Evolutionary conservation across 306 rosid genomes (phyloP).

Genomic region (Prunus campanulata): DNA sequence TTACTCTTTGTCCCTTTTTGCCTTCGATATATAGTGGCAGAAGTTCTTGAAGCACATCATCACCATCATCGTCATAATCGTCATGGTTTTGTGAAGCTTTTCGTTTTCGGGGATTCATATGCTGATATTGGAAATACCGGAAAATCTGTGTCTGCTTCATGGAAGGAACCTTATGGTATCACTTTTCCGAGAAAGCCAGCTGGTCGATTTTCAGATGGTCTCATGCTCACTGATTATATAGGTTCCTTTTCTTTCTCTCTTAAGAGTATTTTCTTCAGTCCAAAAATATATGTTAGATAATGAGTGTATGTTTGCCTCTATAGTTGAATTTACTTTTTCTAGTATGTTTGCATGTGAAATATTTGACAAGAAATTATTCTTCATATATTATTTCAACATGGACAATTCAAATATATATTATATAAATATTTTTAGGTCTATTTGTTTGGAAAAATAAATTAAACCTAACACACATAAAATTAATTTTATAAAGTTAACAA

Average conservation of each 20-base stretch:
- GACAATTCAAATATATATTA: no score
- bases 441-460: no score
- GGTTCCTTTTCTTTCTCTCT: slow-evolving; percentile 27
- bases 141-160: slow-evolving; percentile 15
- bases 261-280: background rate
- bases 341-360: no score
- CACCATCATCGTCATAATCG: background rate
- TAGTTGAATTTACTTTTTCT: no score
- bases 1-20: background rate
- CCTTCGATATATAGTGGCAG: background rate
- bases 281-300: background rate
- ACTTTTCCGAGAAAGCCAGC: slow-evolving; percentile 52
- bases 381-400: no score
- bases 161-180: slow-evolving; percentile 42
- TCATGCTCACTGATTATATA: slow-evolving; percentile 49
- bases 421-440: no score
- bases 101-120: slow-evolving; percentile 58
- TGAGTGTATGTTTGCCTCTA: background rate
- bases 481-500: no score
- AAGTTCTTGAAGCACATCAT: background rate
- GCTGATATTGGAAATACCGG: slow-evolving; percentile 50
- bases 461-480: no score
- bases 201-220: slow-evolving; percentile 59
- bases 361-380: no score
- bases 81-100: slow-evolving; percentile 19